These are phyloP conservation scores for Dictyostelium capitatum DNA, from an alignment of 78 protist genomes.

Conservation along the genomic window DNA sequence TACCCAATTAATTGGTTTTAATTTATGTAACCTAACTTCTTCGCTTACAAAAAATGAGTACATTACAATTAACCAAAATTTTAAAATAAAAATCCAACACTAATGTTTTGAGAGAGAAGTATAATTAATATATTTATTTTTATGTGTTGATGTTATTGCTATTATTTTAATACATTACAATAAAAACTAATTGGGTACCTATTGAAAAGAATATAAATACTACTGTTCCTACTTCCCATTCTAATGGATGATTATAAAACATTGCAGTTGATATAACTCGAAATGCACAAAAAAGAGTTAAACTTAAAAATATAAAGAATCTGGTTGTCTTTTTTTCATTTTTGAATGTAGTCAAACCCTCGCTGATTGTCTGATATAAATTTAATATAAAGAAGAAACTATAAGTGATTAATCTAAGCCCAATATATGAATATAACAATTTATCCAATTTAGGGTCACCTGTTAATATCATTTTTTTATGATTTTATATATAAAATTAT, in stretches of 20 bases:
- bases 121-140: no score
- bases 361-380: background rate
- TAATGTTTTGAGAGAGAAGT: no score
- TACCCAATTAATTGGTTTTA: background rate
- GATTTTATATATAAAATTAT: no score
- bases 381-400: background rate
- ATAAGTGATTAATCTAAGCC: background rate
- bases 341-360: background rate
- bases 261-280: background rate
- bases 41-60: constrained; percentile 36
- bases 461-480: background rate
- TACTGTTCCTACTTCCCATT: background rate
- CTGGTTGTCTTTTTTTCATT: background rate
- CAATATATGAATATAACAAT: background rate
- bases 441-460: background rate
- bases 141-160: no score
- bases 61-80: background rate
- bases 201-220: background rate
- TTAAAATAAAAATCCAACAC: background rate
- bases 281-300: background rate
- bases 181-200: background rate
- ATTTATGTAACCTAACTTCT: background rate
- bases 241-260: background rate
- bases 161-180: background rate
- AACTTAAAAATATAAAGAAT: background rate